phyloP scores from a whole-genome alignment of 768 basidiomycete genomes.

The Gymnopilus dilepis region DNA sequence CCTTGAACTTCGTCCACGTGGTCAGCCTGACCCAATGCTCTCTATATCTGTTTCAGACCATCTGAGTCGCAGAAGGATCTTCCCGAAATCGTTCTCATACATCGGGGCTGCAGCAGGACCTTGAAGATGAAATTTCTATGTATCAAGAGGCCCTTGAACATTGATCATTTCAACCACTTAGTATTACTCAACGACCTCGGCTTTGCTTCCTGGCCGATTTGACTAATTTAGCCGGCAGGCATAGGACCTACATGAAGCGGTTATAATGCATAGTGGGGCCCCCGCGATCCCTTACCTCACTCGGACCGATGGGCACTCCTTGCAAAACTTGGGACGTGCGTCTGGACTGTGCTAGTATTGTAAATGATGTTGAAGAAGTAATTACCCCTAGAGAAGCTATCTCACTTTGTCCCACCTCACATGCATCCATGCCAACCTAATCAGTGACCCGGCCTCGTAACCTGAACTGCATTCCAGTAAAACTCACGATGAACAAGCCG shows the following conservation, averaged over 20 bases:
- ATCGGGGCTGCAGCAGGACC: no score
- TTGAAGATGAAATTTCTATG: constrained; percentile 2
- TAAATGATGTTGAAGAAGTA: constrained; percentile 11
- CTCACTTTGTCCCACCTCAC: neutral
- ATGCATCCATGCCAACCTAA: neutral
- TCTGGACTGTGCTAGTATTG: constrained; percentile 1
- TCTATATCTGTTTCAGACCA: constrained; percentile 6
- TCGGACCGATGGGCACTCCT: neutral
- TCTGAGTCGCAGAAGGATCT: neutral
- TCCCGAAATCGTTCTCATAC: constrained; percentile 7
- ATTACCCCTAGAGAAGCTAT: constrained; percentile 5
- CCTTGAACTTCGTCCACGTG: neutral
- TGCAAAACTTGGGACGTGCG: constrained; percentile 6
- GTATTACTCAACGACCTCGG: neutral
- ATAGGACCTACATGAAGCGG: constrained; percentile 3
- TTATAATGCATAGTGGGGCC: constrained; percentile 2
- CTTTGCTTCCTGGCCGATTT: neutral
- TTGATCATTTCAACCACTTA: neutral
- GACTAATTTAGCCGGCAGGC: no score
- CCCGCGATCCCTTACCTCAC: constrained; percentile 1
- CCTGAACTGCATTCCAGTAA: no score
- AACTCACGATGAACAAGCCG: no score
- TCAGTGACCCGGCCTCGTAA: neutral
- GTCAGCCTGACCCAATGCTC: neutral
- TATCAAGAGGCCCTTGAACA: neutral